Conservation (phyloP, 2,329 filamentous ascomycete species). For the Diaporthe citri region DNA sequence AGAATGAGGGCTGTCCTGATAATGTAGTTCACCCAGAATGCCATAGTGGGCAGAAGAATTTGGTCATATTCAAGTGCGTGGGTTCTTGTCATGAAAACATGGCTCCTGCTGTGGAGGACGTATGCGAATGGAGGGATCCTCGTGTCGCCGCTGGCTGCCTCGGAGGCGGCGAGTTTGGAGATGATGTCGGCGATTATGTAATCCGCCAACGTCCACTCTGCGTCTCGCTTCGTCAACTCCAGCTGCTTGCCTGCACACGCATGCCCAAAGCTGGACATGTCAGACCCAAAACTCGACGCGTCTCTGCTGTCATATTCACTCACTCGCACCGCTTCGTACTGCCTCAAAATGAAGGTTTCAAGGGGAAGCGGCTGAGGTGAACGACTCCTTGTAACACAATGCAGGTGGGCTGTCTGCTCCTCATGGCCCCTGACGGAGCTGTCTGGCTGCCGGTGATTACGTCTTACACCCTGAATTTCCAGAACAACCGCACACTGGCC, state of each 20-base stretch:
- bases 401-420: not conserved
- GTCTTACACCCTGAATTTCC: not conserved
- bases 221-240: rapidly evolving
- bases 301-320: not conserved
- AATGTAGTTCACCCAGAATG: slow-evolving; percentile 31
- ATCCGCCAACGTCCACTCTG: not conserved
- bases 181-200: slow-evolving; percentile 35
- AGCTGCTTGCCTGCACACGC: not conserved
- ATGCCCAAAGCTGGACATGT: not conserved
- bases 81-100: not conserved
- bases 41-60: not conserved
- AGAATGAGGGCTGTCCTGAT: slow-evolving; percentile 18
- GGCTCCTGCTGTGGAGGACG: not conserved
- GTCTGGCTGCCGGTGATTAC: not conserved
- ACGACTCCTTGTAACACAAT: not conserved
- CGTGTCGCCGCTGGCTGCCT: too few species aligned
- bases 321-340: rapidly evolving
- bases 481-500: not conserved
- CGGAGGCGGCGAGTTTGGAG: not conserved
- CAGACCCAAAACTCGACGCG: not conserved
- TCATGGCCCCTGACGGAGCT: too few species aligned
- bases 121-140: not conserved
- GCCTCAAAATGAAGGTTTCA: too few species aligned
- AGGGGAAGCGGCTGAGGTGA: too few species aligned
- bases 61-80: not conserved